Percentiles rank a stretch among this genome's conserved stretches.
Evolutionary conservation across 2,329 filamentous ascomycete genomes (phyloP).

Genomic region (Colletotrichum falcatum): DNA sequence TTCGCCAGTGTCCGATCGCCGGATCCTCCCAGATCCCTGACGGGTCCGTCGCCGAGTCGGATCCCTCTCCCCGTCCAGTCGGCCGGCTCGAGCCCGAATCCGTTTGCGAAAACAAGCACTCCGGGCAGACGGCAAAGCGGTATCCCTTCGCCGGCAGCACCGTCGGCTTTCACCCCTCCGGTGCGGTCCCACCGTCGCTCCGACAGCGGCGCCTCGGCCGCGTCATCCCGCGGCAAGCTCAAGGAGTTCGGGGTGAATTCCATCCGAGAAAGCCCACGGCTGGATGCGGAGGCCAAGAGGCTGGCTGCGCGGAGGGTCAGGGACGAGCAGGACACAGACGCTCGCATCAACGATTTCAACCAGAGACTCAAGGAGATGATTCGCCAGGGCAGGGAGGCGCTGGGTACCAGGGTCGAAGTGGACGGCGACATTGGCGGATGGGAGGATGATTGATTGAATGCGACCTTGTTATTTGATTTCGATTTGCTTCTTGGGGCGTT

Average conservation of each 20-base stretch:
- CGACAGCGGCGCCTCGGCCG: constrained; percentile 58
- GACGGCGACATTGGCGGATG: constrained; percentile 58
- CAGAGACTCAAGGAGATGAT: constrained; percentile 87
- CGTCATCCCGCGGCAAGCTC: constrained; percentile 48
- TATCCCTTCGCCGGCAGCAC: constrained; percentile 44
- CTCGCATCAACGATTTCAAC: constrained; percentile 83
- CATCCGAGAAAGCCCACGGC: constrained; percentile 58
- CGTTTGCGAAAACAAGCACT: constrained; percentile 43
- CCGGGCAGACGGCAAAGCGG: constrained; percentile 41
- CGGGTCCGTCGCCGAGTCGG: constrained; percentile 55
- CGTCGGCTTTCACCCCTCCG: constrained; percentile 38
- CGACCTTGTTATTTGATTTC: too few relatives aligned
- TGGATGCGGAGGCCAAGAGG: constrained; percentile 76
- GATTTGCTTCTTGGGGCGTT: constrained; percentile 21
- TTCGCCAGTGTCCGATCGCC: constrained; percentile 63
- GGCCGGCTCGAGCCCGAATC: constrained; percentile 40
- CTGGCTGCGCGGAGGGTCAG: constrained; percentile 78
- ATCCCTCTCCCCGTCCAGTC: constrained; percentile 54
- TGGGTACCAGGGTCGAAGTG: constrained; percentile 80
- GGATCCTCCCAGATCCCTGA: constrained; percentile 46
- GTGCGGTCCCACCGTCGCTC: constrained; percentile 56
- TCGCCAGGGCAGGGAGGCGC: constrained; percentile 84
- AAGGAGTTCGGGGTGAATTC: constrained; percentile 46
- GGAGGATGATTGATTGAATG: constrained; percentile 56
- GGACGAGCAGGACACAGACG: constrained; percentile 83